Percentiles rank a stretch among this genome's conserved stretches.
Evolutionary conservation across 1,284 basidiomycete genomes (phyloP).

Genomic region (Phaffia rhodozyma): DNA sequence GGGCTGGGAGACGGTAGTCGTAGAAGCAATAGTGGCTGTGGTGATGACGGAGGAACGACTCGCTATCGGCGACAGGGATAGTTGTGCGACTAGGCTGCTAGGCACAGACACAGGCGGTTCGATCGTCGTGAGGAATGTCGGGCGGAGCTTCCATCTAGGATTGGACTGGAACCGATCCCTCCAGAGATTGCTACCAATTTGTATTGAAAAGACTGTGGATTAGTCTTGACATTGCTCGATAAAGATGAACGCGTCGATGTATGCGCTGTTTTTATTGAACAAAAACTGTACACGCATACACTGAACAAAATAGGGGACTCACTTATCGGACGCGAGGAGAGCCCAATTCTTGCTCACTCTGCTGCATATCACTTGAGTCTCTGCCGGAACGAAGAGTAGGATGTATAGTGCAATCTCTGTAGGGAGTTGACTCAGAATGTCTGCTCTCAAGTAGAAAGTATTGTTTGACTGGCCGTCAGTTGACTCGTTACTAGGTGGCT

Average conservation of each 20-base stretch:
- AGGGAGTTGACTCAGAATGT: not conserved
- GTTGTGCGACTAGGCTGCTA: no score
- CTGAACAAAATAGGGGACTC: not conserved
- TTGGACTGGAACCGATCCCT: slow-evolving; percentile 3
- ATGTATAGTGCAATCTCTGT: slow-evolving; percentile 7
- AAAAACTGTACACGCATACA: not conserved
- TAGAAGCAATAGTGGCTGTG: not conserved
- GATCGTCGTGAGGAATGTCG: no score
- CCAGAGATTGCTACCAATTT: slow-evolving; percentile 6
- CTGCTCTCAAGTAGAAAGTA: not conserved
- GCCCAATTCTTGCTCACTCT: slow-evolving; percentile 3
- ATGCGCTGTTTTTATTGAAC: not conserved
- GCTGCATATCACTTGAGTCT: not conserved
- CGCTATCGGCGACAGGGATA: no score
- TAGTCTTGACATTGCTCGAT: not conserved
- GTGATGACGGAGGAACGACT: no score
- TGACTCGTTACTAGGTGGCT: no score
- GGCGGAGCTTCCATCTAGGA: slow-evolving; percentile 8
- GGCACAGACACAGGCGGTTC: no score
- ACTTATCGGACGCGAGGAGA: slow-evolving; percentile 6
- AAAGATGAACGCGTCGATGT: no score
- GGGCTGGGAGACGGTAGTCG: not conserved
- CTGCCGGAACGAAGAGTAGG: slow-evolving; percentile 5
- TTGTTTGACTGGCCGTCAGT: no score
- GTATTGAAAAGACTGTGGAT: no score